Base-by-base conservation (phyloP, 179 eudicot genomes). In the Amaranthus tricolor region DNA sequence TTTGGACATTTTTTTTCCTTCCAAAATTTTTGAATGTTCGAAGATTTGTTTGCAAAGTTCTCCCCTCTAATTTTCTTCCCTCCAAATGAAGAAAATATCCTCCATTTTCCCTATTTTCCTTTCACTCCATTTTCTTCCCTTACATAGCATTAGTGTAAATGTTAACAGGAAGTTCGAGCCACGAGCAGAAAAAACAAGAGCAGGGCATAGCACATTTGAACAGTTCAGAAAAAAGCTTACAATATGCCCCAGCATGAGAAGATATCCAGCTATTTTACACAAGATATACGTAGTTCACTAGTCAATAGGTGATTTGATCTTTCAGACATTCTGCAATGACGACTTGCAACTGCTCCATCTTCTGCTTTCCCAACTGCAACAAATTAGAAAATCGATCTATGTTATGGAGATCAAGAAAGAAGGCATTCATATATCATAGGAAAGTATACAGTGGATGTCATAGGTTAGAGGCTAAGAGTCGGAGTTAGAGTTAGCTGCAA, bases 271-370 rank as follows among this genome's bases (percentile, higher is more conserved):
- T 10, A 6, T 24, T 45, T 63, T 19, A 55, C 48, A 55, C 65
- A 63, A 20, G 68, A 9, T 31, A 17, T 40, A 16, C 24, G 40
- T n/a, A 48, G 47, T 16, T 55, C 72, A 44, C 45, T 19, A 24
- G 45, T 88, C 85, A 87, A 70, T 76, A 40, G 67, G 84, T 77
- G 56, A 72, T 62, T 53, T 79, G 89, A 67, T 88, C 92, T 76
- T 89, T 86, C 62, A 89, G 68, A 76, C 88, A 89, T 75, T 81
- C 88, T 10, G 85, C 85, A 68, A 91, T 72, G 52, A 77, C 87
- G 52, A 63, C 69, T 84, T 84, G 89, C 83, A 91, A 71, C 52
- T 88, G 87, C 31, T 78, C 85, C 91, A 89, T 86, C 88, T 91
- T 88, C 74, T 80, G 78, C 75, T 66, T 81, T 50, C 91, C 90